Percentiles rank a stretch among this genome's conserved stretches.
phyloP scores from a whole-genome alignment of 257 asterid genomes.

The Solanum appendiculatum region DNA sequence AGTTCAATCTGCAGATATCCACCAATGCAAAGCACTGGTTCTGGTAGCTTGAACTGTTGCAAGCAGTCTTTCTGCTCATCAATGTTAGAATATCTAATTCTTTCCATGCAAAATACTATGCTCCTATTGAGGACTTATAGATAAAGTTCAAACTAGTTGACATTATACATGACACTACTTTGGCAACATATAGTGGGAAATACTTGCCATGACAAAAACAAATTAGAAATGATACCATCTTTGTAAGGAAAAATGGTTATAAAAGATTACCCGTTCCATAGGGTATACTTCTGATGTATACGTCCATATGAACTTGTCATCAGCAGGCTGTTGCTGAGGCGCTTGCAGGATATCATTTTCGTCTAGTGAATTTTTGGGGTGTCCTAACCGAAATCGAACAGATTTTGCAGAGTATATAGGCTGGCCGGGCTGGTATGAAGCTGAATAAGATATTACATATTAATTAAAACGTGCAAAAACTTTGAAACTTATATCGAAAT shows the following conservation, averaged over 20 bases:
- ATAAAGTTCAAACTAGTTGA: neutral
- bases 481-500: neutral
- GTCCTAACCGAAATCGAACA: constrained; percentile 63
- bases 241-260: neutral
- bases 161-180: neutral
- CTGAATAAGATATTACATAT: constrained; percentile 15
- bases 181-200: neutral
- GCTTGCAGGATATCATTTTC: constrained; percentile 11
- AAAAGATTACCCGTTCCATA: constrained; percentile 51
- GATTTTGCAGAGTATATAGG: constrained; percentile 73
- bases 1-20: constrained; percentile 75
- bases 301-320: constrained; percentile 75
- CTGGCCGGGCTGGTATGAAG: constrained; percentile 47
- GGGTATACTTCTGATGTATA: constrained; percentile 58
- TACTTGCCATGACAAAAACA: neutral
- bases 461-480: neutral
- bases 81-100: neutral
- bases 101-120: neutral
- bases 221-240: neutral
- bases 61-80: constrained; percentile 51
- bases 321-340: constrained; percentile 41
- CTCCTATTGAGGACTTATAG: neutral
- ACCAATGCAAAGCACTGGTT: constrained; percentile 64
- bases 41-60: constrained; percentile 78
- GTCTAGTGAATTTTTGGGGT: constrained; percentile 24